Evolutionary conservation across 441 rosid genomes (phyloP).

Genomic region (Arabidopsis hybrid): DNA sequence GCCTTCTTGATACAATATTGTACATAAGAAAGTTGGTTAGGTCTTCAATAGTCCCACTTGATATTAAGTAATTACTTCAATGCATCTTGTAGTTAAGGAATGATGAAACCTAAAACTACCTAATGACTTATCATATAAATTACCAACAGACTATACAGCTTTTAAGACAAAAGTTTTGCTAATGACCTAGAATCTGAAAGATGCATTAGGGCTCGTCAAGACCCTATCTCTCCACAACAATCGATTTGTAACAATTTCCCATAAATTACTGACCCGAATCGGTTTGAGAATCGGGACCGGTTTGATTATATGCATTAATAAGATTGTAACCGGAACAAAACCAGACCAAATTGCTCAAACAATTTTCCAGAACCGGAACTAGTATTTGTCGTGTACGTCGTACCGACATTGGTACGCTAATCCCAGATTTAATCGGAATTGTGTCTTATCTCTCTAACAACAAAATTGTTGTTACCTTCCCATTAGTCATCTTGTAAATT

Average conservation of each 20-base stretch:
- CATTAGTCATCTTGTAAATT: conserved; percentile 4
- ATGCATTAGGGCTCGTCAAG: no score
- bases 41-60: conserved; percentile 55
- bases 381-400: neutral
- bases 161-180: no score
- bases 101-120: no score
- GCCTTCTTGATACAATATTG: conserved; percentile 53
- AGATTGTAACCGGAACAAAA: neutral
- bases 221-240: no score
- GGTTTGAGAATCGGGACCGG: neutral
- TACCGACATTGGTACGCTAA: conserved; percentile 30
- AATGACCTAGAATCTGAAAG: no score
- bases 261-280: neutral
- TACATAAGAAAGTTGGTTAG: conserved; percentile 58
- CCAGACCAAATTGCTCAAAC: neutral
- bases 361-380: conserved; percentile 1
- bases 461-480: neutral
- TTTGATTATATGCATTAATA: neutral
- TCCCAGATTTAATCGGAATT: neutral
- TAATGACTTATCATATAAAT: no score
- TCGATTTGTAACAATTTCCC: no score
- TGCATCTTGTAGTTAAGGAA: no score
- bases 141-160: no score
- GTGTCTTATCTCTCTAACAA: neutral
- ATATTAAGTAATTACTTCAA: conserved; percentile 43